Conservation (phyloP, 2,329 filamentous ascomycete genomes). For the Hymenoscyphus infarciens region DNA sequence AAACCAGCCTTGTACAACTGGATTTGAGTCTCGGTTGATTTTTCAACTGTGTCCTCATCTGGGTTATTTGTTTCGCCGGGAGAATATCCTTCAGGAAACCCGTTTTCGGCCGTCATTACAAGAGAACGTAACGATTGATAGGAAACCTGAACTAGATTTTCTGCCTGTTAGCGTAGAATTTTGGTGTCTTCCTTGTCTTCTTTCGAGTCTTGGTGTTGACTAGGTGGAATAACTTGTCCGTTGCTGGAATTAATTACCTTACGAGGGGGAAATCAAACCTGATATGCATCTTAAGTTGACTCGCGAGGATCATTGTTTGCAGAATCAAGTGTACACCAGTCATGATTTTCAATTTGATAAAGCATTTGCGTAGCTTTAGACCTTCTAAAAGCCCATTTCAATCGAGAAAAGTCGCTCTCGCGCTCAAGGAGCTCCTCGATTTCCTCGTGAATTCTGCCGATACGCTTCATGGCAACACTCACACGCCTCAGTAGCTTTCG, state of each 20-base stretch:
- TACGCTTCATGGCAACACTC: not conserved
- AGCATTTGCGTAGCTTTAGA: not conserved
- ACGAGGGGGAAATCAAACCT: not conserved
- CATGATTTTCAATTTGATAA: not conserved
- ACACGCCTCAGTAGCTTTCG: not conserved
- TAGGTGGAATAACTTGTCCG: not conserved
- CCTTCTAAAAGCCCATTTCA: not conserved
- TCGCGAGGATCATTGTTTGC: not conserved
- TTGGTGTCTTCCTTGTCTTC: not conserved
- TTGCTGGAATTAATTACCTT: not conserved
- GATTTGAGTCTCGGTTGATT: too few relatives aligned
- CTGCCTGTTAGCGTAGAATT: not conserved
- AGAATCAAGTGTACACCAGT: not conserved
- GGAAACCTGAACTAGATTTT: not conserved
- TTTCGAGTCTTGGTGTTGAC: not conserved
- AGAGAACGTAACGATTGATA: not conserved
- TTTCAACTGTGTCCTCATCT: too few relatives aligned
- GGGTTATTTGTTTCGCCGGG: too few relatives aligned
- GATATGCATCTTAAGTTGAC: not conserved
- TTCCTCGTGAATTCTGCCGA: not conserved
- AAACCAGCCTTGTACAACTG: too few relatives aligned
- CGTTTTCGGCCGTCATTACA: not conserved
- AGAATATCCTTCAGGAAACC: not conserved
- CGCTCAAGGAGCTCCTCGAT: not conserved
- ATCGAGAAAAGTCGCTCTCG: not conserved